These are phyloP conservation scores for Lenzites betulinus DNA, from an alignment of 768 basidiomycete species.

Conservation along the genomic window DNA sequence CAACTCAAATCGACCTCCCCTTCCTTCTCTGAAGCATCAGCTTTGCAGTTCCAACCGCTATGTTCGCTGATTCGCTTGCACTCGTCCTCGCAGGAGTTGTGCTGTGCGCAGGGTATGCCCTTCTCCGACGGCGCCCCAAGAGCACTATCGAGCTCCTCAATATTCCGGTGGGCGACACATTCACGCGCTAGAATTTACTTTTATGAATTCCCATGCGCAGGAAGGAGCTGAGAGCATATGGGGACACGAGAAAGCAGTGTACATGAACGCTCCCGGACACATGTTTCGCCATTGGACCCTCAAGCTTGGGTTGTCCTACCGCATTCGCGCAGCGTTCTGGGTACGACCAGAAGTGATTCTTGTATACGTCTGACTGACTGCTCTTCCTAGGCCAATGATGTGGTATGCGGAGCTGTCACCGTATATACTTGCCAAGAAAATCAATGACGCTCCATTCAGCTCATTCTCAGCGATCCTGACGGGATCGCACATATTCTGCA, in stretches of 20 bases:
- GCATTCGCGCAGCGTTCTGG: conserved; percentile 19
- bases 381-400: background rate
- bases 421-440: background rate
- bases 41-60: too few relatives aligned
- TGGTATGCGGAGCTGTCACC: background rate
- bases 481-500: conserved; percentile 26
- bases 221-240: background rate
- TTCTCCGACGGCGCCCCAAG: too few relatives aligned
- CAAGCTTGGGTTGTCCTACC: conserved; percentile 17
- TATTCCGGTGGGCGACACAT: too few relatives aligned
- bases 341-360: background rate
- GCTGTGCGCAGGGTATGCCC: too few relatives aligned
- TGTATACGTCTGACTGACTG: background rate
- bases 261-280: conserved; percentile 9
- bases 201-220: background rate
- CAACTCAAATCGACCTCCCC: too few relatives aligned
- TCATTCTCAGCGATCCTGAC: conserved; percentile 25
- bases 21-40: too few relatives aligned
- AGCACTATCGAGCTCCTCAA: too few relatives aligned
- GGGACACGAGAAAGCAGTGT: conserved; percentile 24
- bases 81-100: too few relatives aligned
- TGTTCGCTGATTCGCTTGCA: too few relatives aligned
- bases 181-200: too few relatives aligned
- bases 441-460: conserved; percentile 6
- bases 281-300: conserved; percentile 15